Evolutionary conservation across 768 basidiomycete genomes (phyloP), one percentile per base, ranked within the genome.

Genomic region (Mycena floridula): DNA sequence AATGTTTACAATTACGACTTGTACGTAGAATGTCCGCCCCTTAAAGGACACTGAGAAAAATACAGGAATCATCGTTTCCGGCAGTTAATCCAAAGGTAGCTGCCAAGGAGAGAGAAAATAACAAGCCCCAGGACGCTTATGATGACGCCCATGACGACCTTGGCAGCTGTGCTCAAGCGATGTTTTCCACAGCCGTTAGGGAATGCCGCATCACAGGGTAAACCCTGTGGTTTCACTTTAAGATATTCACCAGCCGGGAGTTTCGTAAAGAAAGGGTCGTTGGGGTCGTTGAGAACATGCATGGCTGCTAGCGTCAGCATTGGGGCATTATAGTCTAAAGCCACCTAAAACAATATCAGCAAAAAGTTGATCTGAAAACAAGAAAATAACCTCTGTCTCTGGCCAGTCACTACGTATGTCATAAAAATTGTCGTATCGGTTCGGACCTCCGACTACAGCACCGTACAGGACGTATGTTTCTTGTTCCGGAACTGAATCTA

Each of bases 371-470:
- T 21, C n/a, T 26, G 23, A 28, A 26, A n/a, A 22, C 45, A 16
- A 30, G 15, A 52, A 38, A 57, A 65, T 24, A 50, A 85, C 84
- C 75, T 96, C 93, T 15, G 82, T 86, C 64, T 95, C 75, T 1
- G 84, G 84, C 88, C 90, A 95, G 59, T 95, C 91, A 45, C 76
- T 82, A 28, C 94, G 80, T 48, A 91, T 82, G 56, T 96, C 87
- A 59, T 76, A 94, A 65, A 77, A 96, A 21, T 72, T 70, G 58
- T 89, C 93, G 21, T 75, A 68, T 46, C 68, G 69, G 55, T 88
- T 79, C 0, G 93, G 93, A 24, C 93, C 94, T 36, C 94, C 94
- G 12, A 95, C 76, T 22, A 93, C 78, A 20, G 84, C 92, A 24
- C 93, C 93, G 55, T 92, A 94, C 7, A 96, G 63, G 2, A 88